Conservation (phyloP, 805 yeast genomes). For the Metschnikowia reukaufii region DNA sequence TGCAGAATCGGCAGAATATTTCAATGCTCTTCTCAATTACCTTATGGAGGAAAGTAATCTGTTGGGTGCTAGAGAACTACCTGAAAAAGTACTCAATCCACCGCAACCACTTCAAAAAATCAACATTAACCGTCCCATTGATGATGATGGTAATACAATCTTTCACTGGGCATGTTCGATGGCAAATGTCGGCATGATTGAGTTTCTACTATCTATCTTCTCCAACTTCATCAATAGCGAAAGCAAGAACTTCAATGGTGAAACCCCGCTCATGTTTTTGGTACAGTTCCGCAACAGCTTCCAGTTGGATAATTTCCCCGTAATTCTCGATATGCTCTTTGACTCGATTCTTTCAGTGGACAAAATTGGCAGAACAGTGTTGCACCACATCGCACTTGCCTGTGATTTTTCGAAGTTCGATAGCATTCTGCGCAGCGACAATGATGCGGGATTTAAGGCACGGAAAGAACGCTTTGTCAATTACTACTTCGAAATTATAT, state of each 20-base stretch:
- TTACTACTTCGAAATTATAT: slow-evolving; percentile 40
- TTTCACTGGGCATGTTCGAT: slow-evolving; percentile 95
- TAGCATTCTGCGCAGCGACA: slow-evolving; percentile 4
- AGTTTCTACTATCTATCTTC: slow-evolving; percentile 59
- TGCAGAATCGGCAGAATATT: slow-evolving; percentile 32
- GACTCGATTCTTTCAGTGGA: slow-evolving; percentile 41
- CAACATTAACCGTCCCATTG: slow-evolving; percentile 81
- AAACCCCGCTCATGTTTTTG: slow-evolving; percentile 66
- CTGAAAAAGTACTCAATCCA: slow-evolving; percentile 48
- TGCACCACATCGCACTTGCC: slow-evolving; percentile 41
- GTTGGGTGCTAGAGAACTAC: slow-evolving; percentile 22
- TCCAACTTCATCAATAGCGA: slow-evolving; percentile 65
- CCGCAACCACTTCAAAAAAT: slow-evolving; percentile 57
- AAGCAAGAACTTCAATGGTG: slow-evolving; percentile 79
- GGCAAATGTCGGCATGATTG: slow-evolving; percentile 72
- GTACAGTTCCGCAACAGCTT: slow-evolving; percentile 42
- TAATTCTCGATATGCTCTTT: slow-evolving; percentile 33
- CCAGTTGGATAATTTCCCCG: slow-evolving; percentile 38
- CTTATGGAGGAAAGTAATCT: slow-evolving; percentile 47
- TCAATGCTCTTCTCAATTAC: slow-evolving; percentile 47
- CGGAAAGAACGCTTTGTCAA: slow-evolving; percentile 38
- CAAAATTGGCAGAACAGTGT: slow-evolving; percentile 39
- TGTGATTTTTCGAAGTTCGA: slow-evolving; percentile 20
- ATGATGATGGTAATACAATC: slow-evolving; percentile 90
- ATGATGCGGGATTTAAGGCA: slow-evolving; percentile 16